Percentiles rank a stretch among this genome's conserved stretches.
Evolutionary conservation across 352 stramenopile genomes (phyloP).

Genomic region (Globisporangium canariense): DNA sequence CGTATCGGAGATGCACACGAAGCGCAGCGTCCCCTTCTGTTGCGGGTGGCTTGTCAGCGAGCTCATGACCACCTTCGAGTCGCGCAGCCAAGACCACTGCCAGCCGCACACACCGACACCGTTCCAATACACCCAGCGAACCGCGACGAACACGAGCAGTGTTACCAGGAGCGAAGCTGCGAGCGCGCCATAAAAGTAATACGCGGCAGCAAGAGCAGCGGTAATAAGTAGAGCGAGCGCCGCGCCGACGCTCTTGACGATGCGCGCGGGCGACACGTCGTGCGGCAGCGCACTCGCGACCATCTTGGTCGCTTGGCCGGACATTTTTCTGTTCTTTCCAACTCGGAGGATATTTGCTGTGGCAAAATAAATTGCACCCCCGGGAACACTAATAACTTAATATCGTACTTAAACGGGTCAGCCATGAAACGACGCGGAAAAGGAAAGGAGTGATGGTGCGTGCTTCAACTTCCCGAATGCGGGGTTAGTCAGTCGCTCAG

Average conservation of each 20-base stretch:
- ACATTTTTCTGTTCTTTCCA: neutral
- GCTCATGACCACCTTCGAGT: slow-evolving; percentile 22
- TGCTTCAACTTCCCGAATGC: neutral
- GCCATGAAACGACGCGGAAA: neutral
- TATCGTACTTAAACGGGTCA: neutral
- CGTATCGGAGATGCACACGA: slow-evolving; percentile 84
- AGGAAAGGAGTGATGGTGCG: neutral
- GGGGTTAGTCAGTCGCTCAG: too few species aligned
- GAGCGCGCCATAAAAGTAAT: slow-evolving; percentile 27
- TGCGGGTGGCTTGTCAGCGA: slow-evolving; percentile 39
- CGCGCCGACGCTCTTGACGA: slow-evolving; percentile 15
- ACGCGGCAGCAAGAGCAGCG: slow-evolving; percentile 9
- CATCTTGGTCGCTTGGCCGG: neutral
- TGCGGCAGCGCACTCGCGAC: slow-evolving; percentile 30
- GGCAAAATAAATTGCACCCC: neutral
- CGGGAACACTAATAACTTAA: neutral
- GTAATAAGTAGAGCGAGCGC: slow-evolving; percentile 19
- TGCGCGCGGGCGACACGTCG: slow-evolving; percentile 30
- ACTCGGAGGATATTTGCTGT: neutral
- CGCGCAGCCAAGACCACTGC: slow-evolving; percentile 40
- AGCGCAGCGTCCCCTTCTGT: slow-evolving; percentile 49
- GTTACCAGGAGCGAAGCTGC: slow-evolving; percentile 17
- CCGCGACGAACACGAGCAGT: slow-evolving; percentile 16
- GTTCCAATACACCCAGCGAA: slow-evolving; percentile 66
- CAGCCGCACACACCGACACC: slow-evolving; percentile 58